Percentiles rank a stretch among this genome's conserved stretches.
These are phyloP conservation scores for Ogataea allantospora DNA, from an alignment of 805 yeast genomes.

Conservation along the genomic window DNA sequence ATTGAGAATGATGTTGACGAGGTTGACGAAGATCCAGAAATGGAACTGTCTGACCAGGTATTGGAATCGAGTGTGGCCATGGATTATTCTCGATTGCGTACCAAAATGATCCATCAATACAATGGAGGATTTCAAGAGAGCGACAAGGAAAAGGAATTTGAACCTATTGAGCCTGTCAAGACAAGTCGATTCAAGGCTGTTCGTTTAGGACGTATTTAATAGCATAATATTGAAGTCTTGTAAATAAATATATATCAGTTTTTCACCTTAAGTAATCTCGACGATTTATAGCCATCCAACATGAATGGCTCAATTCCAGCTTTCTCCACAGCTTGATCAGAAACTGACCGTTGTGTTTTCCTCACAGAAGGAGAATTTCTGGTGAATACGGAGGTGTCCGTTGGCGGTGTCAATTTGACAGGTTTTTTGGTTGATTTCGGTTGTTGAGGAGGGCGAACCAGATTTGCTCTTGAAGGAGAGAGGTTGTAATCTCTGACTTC, in stretches of 20 bases:
- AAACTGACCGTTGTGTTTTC: conserved; percentile 20
- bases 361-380: conserved; percentile 21
- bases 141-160: conserved; percentile 54
- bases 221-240: neutral
- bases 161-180: conserved; percentile 63
- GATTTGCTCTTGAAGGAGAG: neutral
- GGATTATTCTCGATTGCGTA: conserved; percentile 57
- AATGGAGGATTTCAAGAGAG: conserved; percentile 48
- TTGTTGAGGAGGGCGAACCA: no score
- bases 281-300: conserved; percentile 30
- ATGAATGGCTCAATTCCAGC: conserved; percentile 31
- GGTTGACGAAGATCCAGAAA: conserved; percentile 29
- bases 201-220: conserved; percentile 25
- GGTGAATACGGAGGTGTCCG: conserved; percentile 28
- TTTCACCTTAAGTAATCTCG: conserved; percentile 18
- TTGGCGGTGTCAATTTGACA: conserved; percentile 12
- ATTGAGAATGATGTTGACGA: conserved; percentile 41
- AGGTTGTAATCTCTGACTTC: conserved; percentile 23
- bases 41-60: conserved; percentile 33
- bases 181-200: conserved; percentile 72
- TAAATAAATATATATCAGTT: conserved; percentile 12
- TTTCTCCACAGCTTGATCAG: conserved; percentile 22
- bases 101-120: conserved; percentile 43
- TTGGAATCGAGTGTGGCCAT: conserved; percentile 47
- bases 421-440: conserved; percentile 1